Base-by-base conservation (phyloP, 2,329 filamentous ascomycete genomes). In the Diaporthe longicolla region DNA sequence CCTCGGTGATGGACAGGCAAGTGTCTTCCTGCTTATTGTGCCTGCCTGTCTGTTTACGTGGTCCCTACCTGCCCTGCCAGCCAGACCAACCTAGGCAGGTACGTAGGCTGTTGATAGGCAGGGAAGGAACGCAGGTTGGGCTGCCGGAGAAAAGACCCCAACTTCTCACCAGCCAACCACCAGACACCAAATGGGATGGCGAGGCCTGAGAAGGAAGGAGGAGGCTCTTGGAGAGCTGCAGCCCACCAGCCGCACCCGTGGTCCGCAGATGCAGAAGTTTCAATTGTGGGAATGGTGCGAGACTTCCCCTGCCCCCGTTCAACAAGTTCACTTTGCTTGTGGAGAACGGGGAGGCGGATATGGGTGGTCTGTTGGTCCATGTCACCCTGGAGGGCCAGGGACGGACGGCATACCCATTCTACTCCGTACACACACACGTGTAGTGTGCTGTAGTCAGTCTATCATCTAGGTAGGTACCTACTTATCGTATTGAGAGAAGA, bases 261-360 rank as follows among this genome's bases (percentile, higher is more conserved):
- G 55, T 24, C 37, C n/a, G 40, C 52, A 70, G 43, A 24, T 59
- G 35, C 52, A 45, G 58, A 71, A 54, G 52, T 57, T 52, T 50
- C 63, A 61, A 61, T 29, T 43, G 59, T 55, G 55, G 26, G 45
- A 43, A 54, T 35, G 48, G 58, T 70, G 52, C 40, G 48, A 66
- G 57, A 29, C 45, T 26, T 52, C 57, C 50, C 40, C 40, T 43
- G 40, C 40, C 40, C 24, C 35, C 37, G 52, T 58, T 66, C 54
- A 59, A 71, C 68, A 15, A 45, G 57, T 71, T 48, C n/a, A 15
- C 24, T 4, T 1, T 52, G 59, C 11, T 24, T 24, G 59, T 65
- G 71, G 68, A 54, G 72, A 54, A 58, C 43, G 72, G 69, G 72
- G 72, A 71, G 63, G n/a, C 63, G 63, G 63, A 68, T 37, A 52